Evolutionary conservation across 371 early-diverging fungal genomes (phyloP).

Genomic region (Circinella umbellata): DNA sequence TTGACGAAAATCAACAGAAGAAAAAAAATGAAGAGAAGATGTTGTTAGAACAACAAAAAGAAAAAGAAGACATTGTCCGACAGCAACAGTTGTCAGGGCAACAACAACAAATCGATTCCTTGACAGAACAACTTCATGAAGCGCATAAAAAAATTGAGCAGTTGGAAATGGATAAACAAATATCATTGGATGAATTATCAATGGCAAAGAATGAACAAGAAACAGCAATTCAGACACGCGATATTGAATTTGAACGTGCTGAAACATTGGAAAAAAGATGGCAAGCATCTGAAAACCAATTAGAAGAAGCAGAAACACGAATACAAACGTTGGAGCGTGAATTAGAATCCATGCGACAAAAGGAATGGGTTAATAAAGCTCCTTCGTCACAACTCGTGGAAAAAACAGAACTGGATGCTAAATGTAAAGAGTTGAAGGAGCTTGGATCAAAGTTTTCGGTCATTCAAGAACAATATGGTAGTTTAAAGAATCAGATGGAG

Average conservation of each 20-base stretch:
- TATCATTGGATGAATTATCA: neutral
- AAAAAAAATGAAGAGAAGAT: neutral
- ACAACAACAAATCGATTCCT: neutral
- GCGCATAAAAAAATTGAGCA: neutral
- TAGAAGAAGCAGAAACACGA: conserved; percentile 44
- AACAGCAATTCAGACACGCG: neutral
- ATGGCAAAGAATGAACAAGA: neutral
- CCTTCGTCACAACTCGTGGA: conserved; percentile 4
- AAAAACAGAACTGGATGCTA: conserved; percentile 19
- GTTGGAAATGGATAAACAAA: conserved; percentile 7
- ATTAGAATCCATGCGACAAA: conserved; percentile 31
- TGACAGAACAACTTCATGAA: neutral
- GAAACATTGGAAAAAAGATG: conserved; percentile 33
- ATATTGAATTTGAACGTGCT: conserved; percentile 31
- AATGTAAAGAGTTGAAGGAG: conserved; percentile 16
- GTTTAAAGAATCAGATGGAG: neutral
- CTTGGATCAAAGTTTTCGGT: conserved; percentile 11
- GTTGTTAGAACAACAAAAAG: neutral
- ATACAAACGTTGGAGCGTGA: conserved; percentile 35
- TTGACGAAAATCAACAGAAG: neutral
- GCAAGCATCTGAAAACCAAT: conserved; percentile 30
- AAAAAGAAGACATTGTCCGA: neutral
- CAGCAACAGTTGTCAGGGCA: neutral
- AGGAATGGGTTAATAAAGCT: conserved; percentile 17
- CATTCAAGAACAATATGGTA: conserved; percentile 7